These are phyloP conservation scores for Liquidambar formosana DNA, from an alignment of 164 flowering plant species.

Conservation along the genomic window DNA sequence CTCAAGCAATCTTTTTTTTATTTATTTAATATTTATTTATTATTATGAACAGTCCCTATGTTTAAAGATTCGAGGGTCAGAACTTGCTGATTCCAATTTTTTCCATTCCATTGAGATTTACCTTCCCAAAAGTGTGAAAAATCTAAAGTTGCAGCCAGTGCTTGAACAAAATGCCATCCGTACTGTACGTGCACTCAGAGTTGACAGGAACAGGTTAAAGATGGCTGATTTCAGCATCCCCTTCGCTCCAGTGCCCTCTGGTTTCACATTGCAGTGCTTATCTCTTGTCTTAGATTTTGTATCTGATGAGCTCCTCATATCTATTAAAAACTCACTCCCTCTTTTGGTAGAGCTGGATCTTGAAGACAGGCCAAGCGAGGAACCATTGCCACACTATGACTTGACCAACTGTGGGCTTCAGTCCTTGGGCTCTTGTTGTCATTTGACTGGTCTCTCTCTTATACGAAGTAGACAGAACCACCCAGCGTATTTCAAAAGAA, in stretches of 20 bases:
- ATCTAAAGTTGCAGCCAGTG: conserved; percentile 39
- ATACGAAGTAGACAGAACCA: conserved; percentile 25
- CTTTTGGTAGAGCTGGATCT: conserved; percentile 37
- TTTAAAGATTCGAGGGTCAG: conserved; percentile 34
- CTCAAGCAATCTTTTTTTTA: too few relatives aligned
- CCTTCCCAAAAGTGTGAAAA: conserved; percentile 35
- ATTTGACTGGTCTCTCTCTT: conserved; percentile 40
- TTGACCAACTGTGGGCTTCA: conserved; percentile 46
- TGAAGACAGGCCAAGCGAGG: conserved; percentile 37
- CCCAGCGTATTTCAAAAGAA: conserved; percentile 32
- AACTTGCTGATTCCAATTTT: conserved; percentile 14
- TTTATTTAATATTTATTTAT: too few relatives aligned
- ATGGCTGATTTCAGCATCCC: not conserved
- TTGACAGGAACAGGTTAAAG: not conserved
- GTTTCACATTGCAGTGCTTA: conserved; percentile 27
- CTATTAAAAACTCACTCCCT: conserved; percentile 28
- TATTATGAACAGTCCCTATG: conserved; percentile 29
- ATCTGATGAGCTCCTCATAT: conserved; percentile 31
- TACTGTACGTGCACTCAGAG: conserved; percentile 15
- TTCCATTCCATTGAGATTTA: conserved; percentile 17
- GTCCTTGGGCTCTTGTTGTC: conserved; percentile 26
- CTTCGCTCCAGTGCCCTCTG: not conserved
- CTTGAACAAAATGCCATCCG: conserved; percentile 21
- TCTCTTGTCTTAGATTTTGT: conserved; percentile 42
- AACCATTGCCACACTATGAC: conserved; percentile 29